Evolutionary conservation across 192 early-diverging fungal species (phyloP), one percentile per base, ranked within the genome.

Genomic region (Podila epigama): DNA sequence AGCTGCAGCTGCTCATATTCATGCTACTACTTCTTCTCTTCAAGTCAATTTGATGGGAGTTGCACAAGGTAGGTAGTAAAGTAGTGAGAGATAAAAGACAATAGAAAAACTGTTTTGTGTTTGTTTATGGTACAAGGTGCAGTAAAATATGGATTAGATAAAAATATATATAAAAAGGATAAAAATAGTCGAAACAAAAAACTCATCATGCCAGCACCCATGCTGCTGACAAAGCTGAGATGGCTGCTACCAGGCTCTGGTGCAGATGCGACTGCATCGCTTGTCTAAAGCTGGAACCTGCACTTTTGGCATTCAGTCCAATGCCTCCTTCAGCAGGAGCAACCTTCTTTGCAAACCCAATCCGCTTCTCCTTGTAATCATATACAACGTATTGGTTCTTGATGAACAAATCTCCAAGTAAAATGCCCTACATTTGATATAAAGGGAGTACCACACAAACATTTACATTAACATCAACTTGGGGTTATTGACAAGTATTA

Each of bases 321-420:
- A 77, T 77, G 1, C 73, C 73, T 25, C 60, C 60, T 10, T 65
- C 28, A 32, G 56, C 60, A 27, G 16, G 41, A 18, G 63, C 51
- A 10, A 77, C 66, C 20, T 77, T 77, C 48, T 42, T 57, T 0
- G 73, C 73, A 31, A 77, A 77, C 25, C 73, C 73, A 35, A 77
- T 64, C 39, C 35, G 65, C 16, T 29, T 5, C 25, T 59, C 68
- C 2, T n/a, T 25, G 41, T 77, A 77, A 44, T 77, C 66, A 39
- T 59, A 77, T 2, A 77, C 73, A 5, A 77, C 73, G 18, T 77
- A 77, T 35, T 77, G 73, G 51, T 77, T 77, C 56, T 77, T 77
- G 66, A 77, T 64, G 42, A 77, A 77, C 4, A 77, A 31, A 37
- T 77, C 73, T 22, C 73, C 73, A n/a, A 77, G 51, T n/a, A 77